Evolutionary conservation across 768 basidiomycete species (phyloP).

Genomic region (Agaricus blazei): DNA sequence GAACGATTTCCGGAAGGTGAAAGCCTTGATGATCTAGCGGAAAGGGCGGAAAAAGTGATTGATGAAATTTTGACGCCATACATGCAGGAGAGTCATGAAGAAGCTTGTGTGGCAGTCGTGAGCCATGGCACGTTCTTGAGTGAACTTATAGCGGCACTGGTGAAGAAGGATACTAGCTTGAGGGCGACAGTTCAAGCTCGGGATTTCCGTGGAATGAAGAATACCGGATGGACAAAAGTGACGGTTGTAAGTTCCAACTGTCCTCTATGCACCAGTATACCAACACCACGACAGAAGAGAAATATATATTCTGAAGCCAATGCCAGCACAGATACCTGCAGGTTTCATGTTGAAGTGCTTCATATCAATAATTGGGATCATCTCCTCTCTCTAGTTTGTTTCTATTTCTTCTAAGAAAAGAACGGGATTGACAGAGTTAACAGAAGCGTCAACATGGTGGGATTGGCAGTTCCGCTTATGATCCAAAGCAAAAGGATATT

Average conservation of each 20-base stretch:
- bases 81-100: conserved; percentile 33
- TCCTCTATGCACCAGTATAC: conserved; percentile 11
- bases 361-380: conserved; percentile 55
- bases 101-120: conserved; percentile 54
- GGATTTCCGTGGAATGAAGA: conserved; percentile 46
- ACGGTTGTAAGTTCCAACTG: conserved; percentile 29
- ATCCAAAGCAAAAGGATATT: conserved; percentile 72
- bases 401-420: not conserved
- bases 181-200: not conserved
- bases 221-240: conserved; percentile 66
- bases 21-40: conserved; percentile 55
- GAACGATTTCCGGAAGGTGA: conserved; percentile 71
- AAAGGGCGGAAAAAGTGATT: conserved; percentile 47
- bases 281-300: not conserved
- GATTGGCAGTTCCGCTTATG: conserved; percentile 64
- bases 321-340: conserved; percentile 17
- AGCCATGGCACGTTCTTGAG: conserved; percentile 73
- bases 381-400: conserved; percentile 49
- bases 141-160: conserved; percentile 49
- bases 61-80: conserved; percentile 52
- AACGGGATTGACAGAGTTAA: not conserved
- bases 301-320: not conserved
- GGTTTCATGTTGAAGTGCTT: conserved; percentile 34
- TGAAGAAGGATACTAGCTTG: conserved; percentile 24
- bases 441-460: conserved; percentile 67